Evolutionary conservation across 148 eudicot species (phyloP), one percentile per base, ranked within the genome.

Genomic region (Amaranthus palmeri): DNA sequence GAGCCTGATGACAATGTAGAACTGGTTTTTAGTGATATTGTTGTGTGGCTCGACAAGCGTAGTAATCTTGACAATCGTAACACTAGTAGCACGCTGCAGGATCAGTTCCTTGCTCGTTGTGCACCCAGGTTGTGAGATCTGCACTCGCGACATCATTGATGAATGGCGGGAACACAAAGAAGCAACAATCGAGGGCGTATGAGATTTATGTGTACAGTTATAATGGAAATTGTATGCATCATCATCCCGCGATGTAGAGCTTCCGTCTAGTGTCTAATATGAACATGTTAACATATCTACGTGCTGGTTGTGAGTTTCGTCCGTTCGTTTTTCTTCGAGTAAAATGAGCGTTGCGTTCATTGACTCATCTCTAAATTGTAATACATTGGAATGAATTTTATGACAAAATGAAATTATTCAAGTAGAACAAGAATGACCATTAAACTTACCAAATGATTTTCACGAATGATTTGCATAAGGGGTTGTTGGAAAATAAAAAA

Each of bases 1-100:
- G 99, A 96, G 76, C 92, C 99, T 0, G 96, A 92, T 15, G 74
- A 81, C 73, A 92, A 96, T 81, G 66, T 96, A 2, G 88, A 92
- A 78, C 81, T 81, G 4, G 97, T 92, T 44, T 92, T 96, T 77
- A 69, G 79, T 0, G 99, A 96, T 74, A 92, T 96, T 54, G 73
- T 86, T 1, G 77, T 82, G 14, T 96, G 99, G 99, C 99, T 96
- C 10, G 93, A 96, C 84, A 88, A 88, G 70, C 88, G 65, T 18
- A 68, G 58, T 12, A 47, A 52, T 62, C 15, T 25, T 43, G 58
- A 50, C 18, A 43, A 76, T 25, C 36, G 36, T 25, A 25, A 25
- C 36, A 25, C 36, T 25, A 25, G 36, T 3, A 67, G 41, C 36
- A 62, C 68, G 15, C 67, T 70, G 10, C 54, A 60, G 8, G 49